Base-by-base conservation (phyloP, 495 filamentous ascomycete species). In the Xylona heveae region DNA sequence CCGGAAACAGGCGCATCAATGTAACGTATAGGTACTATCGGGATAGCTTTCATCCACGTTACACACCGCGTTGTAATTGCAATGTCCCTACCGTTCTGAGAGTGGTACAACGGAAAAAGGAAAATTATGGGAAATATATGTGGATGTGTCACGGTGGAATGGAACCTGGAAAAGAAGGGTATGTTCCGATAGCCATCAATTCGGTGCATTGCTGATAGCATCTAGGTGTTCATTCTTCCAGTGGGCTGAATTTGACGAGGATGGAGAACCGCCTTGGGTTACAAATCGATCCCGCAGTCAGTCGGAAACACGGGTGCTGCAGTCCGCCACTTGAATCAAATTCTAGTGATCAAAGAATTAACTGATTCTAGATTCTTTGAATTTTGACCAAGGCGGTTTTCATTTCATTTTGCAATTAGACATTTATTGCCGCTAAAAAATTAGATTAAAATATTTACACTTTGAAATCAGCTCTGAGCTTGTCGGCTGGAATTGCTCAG, bases 11-110 rank as follows among this genome's bases (percentile, higher is more conserved):
- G 27, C 62, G 88, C 24, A 82, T 97, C 40, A 95, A 94, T 49
- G 62, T 97, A 43, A 97, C 85, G 2, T 97, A 93, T 53, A 76
- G 88, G 7, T 71, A 76, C 51, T 95, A 90, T 47, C 69, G 75
- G 13, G 56, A 67, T 12, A 68, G 57, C 22, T 62, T 94, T 8
- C 72, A 83, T 42, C 83, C 88, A 2, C 66, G 35, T 16, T 44
- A 58, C 36, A 62, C 54, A 0, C 63, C 61, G 3, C 48, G 52
- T 16, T 77, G 72, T 44, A 61, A 59, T 28, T 92, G 84, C 43
- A 61, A 62, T 1, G 53, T 79, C 23, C 68, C 78, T 5, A 58
- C 68, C 2, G 69, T 91, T 9, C 54, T 97, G 38, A 58, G 80
- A 17, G 83, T 80, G 37, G 76, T 81, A 22, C 77, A 80, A 50